These are phyloP conservation scores for Solanum peruvianum DNA, from an alignment of 257 asterid genomes.

Conservation along the genomic window DNA sequence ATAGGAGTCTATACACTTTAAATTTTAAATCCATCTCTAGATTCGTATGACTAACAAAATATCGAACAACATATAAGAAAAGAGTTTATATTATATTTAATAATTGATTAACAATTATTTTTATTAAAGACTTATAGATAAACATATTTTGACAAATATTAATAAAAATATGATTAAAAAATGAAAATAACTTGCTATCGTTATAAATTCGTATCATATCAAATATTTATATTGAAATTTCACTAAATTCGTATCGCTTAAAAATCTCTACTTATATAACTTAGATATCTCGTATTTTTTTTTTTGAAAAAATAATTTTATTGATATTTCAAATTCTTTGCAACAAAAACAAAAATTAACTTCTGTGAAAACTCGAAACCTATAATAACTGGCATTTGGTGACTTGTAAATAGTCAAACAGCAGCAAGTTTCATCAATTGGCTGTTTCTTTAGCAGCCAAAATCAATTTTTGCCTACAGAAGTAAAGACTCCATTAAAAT, in stretches of 20 bases:
- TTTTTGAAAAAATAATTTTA: too few species aligned
- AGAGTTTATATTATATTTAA: background rate
- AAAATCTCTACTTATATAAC: too few species aligned
- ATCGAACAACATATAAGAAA: background rate
- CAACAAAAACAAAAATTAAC: too few species aligned
- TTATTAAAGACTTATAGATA: background rate
- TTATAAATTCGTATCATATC: background rate
- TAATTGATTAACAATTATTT: too few species aligned
- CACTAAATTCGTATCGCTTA: background rate
- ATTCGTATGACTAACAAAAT: background rate
- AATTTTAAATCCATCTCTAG: too few species aligned
- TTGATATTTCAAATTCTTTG: too few species aligned
- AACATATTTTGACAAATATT: too few species aligned
- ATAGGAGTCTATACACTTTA: background rate
- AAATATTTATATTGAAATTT: too few species aligned
- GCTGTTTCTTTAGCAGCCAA: background rate
- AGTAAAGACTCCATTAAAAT: background rate
- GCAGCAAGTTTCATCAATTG: background rate
- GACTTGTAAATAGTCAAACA: background rate
- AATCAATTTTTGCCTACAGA: background rate
- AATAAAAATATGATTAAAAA: too few species aligned
- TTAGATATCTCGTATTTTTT: too few species aligned
- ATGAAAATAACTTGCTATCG: too few species aligned
- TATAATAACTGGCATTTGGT: background rate
- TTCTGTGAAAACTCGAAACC: accelerated